phyloP scores from a whole-genome alignment of 148 eudicot genomes.

The Rhododendron ferrugineum region DNA sequence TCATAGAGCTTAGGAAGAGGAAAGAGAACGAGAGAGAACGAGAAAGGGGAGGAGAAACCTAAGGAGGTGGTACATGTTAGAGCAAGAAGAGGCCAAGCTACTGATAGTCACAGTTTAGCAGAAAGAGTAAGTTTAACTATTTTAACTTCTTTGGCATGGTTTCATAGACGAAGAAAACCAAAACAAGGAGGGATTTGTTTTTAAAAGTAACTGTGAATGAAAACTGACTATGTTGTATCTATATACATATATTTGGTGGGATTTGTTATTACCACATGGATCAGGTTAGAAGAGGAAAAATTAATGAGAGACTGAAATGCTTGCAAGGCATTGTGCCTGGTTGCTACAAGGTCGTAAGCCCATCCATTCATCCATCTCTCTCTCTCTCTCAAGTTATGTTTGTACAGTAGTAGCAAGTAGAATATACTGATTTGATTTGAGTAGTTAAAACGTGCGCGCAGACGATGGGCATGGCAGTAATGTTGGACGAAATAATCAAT shows the following conservation, averaged over 20 bases:
- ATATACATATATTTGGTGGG: not conserved
- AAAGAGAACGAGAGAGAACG: conserved; percentile 35
- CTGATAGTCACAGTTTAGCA: conserved; percentile 89
- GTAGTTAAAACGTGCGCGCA: conserved; percentile 20
- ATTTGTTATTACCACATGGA: not conserved
- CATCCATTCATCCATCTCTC: not conserved
- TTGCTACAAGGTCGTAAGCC: conserved; percentile 58
- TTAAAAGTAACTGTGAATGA: not conserved
- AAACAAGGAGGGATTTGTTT: not conserved
- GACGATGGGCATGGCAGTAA: conserved; percentile 88
- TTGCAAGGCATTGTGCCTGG: conserved; percentile 90
- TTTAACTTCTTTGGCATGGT: not conserved
- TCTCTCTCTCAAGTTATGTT: not conserved
- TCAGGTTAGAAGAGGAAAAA: conserved; percentile 88
- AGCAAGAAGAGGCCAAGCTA: conserved; percentile 86
- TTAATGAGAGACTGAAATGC: conserved; percentile 67
- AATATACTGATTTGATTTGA: not conserved
- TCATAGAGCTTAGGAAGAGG: conserved; percentile 41
- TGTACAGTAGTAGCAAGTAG: too few relatives aligned
- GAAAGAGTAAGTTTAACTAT: conserved; percentile 49
- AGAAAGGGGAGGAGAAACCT: conserved; percentile 38
- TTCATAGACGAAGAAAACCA: not conserved
- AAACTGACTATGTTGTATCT: not conserved
- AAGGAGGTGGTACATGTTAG: conserved; percentile 80
- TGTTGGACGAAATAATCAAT: conserved; percentile 88